Evolutionary conservation across 2,329 filamentous ascomycete genomes (phyloP).

Genomic region (Lachnum nothofagi): DNA sequence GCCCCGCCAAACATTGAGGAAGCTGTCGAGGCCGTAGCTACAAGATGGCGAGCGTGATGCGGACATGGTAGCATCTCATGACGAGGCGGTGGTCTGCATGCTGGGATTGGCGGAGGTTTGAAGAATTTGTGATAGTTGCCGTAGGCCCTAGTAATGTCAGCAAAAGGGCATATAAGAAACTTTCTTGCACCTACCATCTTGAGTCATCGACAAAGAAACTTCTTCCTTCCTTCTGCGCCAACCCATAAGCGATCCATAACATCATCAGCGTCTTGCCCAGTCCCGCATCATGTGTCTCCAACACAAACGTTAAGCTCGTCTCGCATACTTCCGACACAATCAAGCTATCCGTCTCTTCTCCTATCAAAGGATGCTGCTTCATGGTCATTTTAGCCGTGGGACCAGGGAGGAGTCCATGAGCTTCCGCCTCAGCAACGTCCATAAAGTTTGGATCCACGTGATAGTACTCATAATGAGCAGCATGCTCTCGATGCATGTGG

Average conservation of each 20-base stretch:
- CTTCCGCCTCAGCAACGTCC: constrained; percentile 68
- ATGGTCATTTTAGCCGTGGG: constrained; percentile 32
- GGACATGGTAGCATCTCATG: constrained; percentile 78
- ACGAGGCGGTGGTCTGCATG: constrained; percentile 66
- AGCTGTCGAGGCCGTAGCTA: constrained; percentile 66
- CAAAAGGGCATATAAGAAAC: background rate
- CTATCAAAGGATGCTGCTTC: constrained; percentile 40
- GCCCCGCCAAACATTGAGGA: constrained; percentile 57
- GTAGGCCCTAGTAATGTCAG: constrained; percentile 53
- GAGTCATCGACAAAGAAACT: constrained; percentile 82
- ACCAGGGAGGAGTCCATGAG: constrained; percentile 52
- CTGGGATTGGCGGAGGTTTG: constrained; percentile 56
- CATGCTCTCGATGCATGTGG: constrained; percentile 40
- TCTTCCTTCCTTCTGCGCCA: constrained; percentile 68
- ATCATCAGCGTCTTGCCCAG: constrained; percentile 72
- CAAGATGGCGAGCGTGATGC: constrained; percentile 66
- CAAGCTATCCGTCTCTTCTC: constrained; percentile 41
- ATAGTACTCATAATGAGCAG: constrained; percentile 50
- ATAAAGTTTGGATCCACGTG: constrained; percentile 64
- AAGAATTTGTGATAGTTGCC: constrained; percentile 72
- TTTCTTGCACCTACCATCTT: constrained; percentile 49
- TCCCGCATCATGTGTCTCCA: constrained; percentile 70
- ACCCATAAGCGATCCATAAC: constrained; percentile 77
- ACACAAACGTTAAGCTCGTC: constrained; percentile 68
- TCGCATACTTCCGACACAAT: constrained; percentile 56